Conservation (phyloP, 306 rosid species). For the Fragaria nilgerrensis region DNA sequence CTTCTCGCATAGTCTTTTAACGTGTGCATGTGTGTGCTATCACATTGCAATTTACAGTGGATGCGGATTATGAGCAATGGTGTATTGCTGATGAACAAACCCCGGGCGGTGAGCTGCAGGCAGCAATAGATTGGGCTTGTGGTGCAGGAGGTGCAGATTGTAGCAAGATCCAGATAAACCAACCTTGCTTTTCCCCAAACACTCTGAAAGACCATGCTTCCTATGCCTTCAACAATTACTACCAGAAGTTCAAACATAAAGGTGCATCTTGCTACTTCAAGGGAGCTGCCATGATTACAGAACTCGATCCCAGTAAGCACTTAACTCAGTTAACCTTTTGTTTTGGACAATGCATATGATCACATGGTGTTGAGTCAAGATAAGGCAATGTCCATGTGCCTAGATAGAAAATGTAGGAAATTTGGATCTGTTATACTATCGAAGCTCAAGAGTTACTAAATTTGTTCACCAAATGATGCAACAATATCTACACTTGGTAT, state of each 20-base stretch:
- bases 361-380: neutral
- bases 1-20: neutral
- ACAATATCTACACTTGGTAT: neutral
- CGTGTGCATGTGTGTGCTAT: neutral
- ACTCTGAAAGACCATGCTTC: slow-evolving; percentile 74
- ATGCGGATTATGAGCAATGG: slow-evolving; percentile 68
- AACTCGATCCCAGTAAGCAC: slow-evolving; percentile 76
- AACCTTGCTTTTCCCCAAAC: slow-evolving; percentile 68
- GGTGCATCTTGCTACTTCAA: slow-evolving; percentile 74
- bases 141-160: slow-evolving; percentile 71
- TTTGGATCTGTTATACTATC: slow-evolving; percentile 3
- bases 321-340: neutral
- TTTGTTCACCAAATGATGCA: neutral
- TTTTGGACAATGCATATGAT: neutral
- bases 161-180: slow-evolving; percentile 50
- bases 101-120: slow-evolving; percentile 59
- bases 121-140: slow-evolving; percentile 81
- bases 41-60: slow-evolving; percentile 6
- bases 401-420: slow-evolving; percentile 18
- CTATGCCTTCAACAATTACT: slow-evolving; percentile 70
- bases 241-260: slow-evolving; percentile 57
- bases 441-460: neutral
- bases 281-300: slow-evolving; percentile 68
- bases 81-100: slow-evolving; percentile 79
- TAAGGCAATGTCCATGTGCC: slow-evolving; percentile 17